Evolutionary conservation across 768 basidiomycete species (phyloP), one percentile per base, ranked within the genome.

Genomic region (Roridomyces roridus): DNA sequence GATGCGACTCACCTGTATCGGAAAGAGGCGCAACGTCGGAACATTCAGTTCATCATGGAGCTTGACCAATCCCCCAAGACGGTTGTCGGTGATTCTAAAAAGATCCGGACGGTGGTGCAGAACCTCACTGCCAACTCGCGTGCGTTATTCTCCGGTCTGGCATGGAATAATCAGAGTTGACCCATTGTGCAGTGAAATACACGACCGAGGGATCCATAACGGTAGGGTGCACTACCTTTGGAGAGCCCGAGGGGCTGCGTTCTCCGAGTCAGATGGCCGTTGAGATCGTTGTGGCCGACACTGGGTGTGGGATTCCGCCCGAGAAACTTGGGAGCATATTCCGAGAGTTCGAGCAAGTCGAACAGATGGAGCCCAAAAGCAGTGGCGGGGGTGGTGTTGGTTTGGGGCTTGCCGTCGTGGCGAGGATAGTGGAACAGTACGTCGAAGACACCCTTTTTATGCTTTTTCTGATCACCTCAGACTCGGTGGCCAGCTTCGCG

Each of bases 381-480:
- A 68, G 63, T 37, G 64, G 63, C 12, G 75, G 74, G 29, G 66
- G 72, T 20, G 85, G 84, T 9, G 77, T 86, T 34, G 85, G 85
- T 6, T 78, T 93, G 14, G 91, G 91, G 4, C 75, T 92, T 26
- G 91, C 92, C 4, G 88, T 92, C 6, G 91, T 93, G 11, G 89
- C 89, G 0, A 79, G 91, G 15, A 91, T 92, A 37, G 87, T 92
- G 4, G 86, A 88, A 62, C 90, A 91, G 61, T 62, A 10, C 37
- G 61, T 55, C 24, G 12, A 26, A n/a, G n/a, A n/a, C n/a, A n/a
- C n/a, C n/a, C n/a, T n/a, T 34, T 31, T 34, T 34, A 15, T 28
- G 6, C 12, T 52, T 20, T 5, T 23, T 45, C 44, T 24, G 20
- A 8, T 46, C 1, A 1, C 11, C 1, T 39, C 53, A 62, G 61